A percentile compares a stretch with the other conserved stretches of the same genome.
phyloP scores from a whole-genome alignment of 768 basidiomycete species.

The Dentipellis sp. region DNA sequence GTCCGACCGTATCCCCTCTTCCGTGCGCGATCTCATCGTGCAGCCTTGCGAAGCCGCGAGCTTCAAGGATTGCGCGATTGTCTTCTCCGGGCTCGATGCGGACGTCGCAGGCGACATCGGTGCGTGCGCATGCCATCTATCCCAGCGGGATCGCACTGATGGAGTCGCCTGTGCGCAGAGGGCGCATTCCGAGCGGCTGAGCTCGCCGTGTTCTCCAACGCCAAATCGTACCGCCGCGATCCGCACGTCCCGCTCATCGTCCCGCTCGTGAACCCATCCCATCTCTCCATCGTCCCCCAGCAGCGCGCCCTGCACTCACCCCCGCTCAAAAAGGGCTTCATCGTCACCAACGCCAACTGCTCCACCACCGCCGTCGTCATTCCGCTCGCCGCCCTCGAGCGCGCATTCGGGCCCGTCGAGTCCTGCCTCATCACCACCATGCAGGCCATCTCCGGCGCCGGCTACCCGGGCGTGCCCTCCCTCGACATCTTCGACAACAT shows the following conservation, averaged over 20 bases:
- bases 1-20: slow-evolving; percentile 57
- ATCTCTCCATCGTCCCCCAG: slow-evolving; percentile 76
- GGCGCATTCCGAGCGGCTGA: slow-evolving; percentile 78
- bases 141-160: not conserved
- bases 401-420: slow-evolving; percentile 90
- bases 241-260: slow-evolving; percentile 92
- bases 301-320: slow-evolving; percentile 66
- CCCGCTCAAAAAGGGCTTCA: slow-evolving; percentile 76
- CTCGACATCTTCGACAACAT: slow-evolving; percentile 95
- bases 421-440: slow-evolving; percentile 88
- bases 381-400: slow-evolving; percentile 85
- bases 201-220: slow-evolving; percentile 89
- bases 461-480: slow-evolving; percentile 89
- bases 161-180: slow-evolving; percentile 38
- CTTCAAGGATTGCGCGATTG: slow-evolving; percentile 73
- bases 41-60: slow-evolving; percentile 67
- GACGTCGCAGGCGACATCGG: slow-evolving; percentile 95
- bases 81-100: slow-evolving; percentile 95
- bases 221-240: slow-evolving; percentile 93
- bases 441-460: slow-evolving; percentile 95
- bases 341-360: slow-evolving; percentile 98
- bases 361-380: slow-evolving; percentile 90
- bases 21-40: slow-evolving; percentile 57
- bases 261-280: slow-evolving; percentile 86
- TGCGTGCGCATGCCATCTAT: slow-evolving; percentile 26